Conservation (phyloP, 192 early-diverging fungal species). For the Coemansia sp. region DNA sequence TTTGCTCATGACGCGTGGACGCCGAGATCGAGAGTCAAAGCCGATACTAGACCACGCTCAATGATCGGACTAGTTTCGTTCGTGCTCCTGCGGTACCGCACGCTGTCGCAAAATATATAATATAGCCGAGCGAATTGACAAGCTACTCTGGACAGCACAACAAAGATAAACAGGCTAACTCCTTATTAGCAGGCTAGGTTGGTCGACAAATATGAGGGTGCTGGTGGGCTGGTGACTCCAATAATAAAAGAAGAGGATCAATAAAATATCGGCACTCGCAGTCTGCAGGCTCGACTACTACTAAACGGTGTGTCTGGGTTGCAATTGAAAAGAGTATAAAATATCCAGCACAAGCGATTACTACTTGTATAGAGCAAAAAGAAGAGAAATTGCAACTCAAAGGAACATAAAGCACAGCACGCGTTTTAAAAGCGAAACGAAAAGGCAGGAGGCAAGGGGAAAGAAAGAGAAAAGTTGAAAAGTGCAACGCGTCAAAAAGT, state of each 20-base stretch:
- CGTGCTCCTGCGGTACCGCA: neutral
- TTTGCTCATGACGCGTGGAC: constrained; percentile 35
- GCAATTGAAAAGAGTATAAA: neutral
- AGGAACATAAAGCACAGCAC: constrained; percentile 6
- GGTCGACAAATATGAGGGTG: neutral
- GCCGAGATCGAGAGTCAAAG: constrained; percentile 5
- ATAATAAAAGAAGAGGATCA: neutral
- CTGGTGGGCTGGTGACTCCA: neutral
- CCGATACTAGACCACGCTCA: constrained; percentile 4
- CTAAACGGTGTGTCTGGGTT: neutral
- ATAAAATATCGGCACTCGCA: constrained; percentile 1
- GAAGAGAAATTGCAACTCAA: neutral
- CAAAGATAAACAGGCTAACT: neutral
- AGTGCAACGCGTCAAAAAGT: constrained; percentile 2
- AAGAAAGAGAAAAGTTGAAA: neutral
- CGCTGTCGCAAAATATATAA: neutral
- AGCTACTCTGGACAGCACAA: constrained; percentile 1
- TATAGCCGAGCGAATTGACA: neutral
- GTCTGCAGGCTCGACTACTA: neutral
- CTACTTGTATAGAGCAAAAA: neutral
- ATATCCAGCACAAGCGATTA: neutral
- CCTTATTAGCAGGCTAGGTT: neutral
- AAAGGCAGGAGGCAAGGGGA: constrained; percentile 8
- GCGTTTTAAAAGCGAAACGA: constrained; percentile 6
- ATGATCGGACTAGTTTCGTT: constrained; percentile 1